Base-by-base conservation (phyloP, 257 asterid genomes). In the Plectranthus barbatus region DNA sequence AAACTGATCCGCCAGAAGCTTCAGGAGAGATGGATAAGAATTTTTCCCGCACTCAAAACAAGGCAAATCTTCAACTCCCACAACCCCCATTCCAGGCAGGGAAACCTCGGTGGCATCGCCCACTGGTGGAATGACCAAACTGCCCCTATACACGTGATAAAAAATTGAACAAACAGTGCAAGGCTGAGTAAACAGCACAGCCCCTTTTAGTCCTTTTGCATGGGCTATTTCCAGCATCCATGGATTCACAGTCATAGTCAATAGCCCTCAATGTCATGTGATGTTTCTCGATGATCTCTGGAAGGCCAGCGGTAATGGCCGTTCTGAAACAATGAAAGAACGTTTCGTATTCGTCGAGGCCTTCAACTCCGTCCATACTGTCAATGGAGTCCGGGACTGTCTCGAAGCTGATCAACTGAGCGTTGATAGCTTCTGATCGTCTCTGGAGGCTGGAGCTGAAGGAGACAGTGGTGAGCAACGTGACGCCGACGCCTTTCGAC, bases 171-270 rank as follows among this genome's bases (percentile, higher is more conserved):
- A n/a, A n/a, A n/a, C n/a, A n/a, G n/a, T n/a, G n/a, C n/a, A n/a
- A n/a, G n/a, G n/a, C n/a, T 26, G 31, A 26, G 31, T 26, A 12
- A 74, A 74, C 13, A 78, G 60, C 12, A 40, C 64, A 1, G 78
- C 83, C 72, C 78, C 76, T 64, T 68, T 78, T 3, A 78, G 72
- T 44, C 80, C 80, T 2, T 53, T 56, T 47, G 12, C 71, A 1
- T 72, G 66, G 10, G 78, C 80, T 34, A 74, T 13, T 8, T 74
- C 83, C 73, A 71, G 26, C 14, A 18, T 11, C 83, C 83, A 78
- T 0, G 83, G 77, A 40, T 17, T 33, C 5, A 48, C 44, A 74
- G 46, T 68, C 83, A 20, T 71, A 78, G 6, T 74, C 39, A 4
- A 78, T 9, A 4, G 75, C 74, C 51, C 33, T 66, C 55, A 57